Base-by-base conservation (phyloP, 1,284 basidiomycete species). In the Puccinia coronata region DNA sequence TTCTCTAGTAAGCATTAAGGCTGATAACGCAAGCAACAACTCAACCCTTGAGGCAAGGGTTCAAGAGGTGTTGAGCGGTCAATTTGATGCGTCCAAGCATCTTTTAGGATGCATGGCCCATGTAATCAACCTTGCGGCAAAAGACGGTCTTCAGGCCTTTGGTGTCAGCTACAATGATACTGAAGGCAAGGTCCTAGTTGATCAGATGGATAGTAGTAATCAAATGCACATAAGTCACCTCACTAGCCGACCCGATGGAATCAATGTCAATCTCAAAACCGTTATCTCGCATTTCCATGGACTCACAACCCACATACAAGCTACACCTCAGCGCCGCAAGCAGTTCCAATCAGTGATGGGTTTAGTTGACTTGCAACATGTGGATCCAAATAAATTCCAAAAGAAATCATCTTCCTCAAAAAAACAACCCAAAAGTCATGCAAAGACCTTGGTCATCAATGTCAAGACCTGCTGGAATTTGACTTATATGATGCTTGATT, bases 101-200 rank as follows among this genome's bases (percentile, higher is more conserved):
- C 28, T 69, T 25, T n/a, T 69, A 43, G 65, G 65, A 9, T 69
- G 65, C 39, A 69, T 69, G 65, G 65, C 39, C 1, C 65, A 69
- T 69, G 65, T 69, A 14, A 69, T 69, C 5, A 69, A 69, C 34
- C 43, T 69, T n/a, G 65, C 65, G 5, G 65, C 65, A 69, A 43
- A 47, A 69, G 65, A 69, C 12, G 39, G 65, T 31, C 65, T 69
- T 11, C 25, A 49, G 31, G 39, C 39, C 36, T 49, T 69, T 43
- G 65, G 65, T n/a, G 11, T 43, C 3, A 28, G 39, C 20, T n/a
- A n/a, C n/a, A n/a, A n/a, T n/a, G n/a, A n/a, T n/a, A 6, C 23
- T 2, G 39, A 69, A 43, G 39, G 0, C 25, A 12, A n/a, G 11
- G 23, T 23, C 25, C 6, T 43, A 16, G 23, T 23, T 14, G 51